Percentiles rank a stretch among this genome's conserved stretches.
Evolutionary conservation across 1,139 yeast genomes (phyloP).

Genomic region (Lodderomyces oxycetoniae): DNA sequence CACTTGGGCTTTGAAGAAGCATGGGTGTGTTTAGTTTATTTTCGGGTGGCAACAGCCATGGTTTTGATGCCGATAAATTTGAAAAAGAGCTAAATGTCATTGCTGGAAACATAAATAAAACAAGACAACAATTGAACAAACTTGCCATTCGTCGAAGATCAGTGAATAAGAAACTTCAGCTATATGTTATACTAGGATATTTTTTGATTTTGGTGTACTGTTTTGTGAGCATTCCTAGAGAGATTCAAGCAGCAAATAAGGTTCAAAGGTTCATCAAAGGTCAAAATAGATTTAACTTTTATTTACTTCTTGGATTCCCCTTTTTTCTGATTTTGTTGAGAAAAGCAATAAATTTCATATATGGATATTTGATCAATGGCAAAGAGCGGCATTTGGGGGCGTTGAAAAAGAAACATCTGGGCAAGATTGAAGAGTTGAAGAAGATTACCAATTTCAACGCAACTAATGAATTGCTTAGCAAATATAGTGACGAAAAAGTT

Average conservation of each 20-base stretch:
- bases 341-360: slow-evolving; percentile 20
- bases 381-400: slow-evolving; percentile 17
- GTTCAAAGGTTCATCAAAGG: slow-evolving; percentile 23
- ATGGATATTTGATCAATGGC: slow-evolving; percentile 22
- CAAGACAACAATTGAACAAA: slow-evolving; percentile 18
- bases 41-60: slow-evolving; percentile 20
- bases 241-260: slow-evolving; percentile 16
- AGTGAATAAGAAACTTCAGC: slow-evolving; percentile 14
- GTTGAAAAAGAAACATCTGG: slow-evolving; percentile 49
- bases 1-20: too few relatives aligned
- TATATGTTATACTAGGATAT: slow-evolving; percentile 32
- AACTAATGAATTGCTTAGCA: slow-evolving; percentile 65
- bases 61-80: slow-evolving; percentile 47
- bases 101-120: slow-evolving; percentile 30
- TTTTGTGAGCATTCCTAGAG: slow-evolving; percentile 22
- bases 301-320: slow-evolving; percentile 28
- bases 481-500: slow-evolving; percentile 35
- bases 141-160: slow-evolving; percentile 14
- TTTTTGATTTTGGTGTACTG: slow-evolving; percentile 24
- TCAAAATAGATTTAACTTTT: slow-evolving; percentile 20
- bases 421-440: slow-evolving; percentile 71
- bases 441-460: slow-evolving; percentile 72
- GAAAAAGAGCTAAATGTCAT: slow-evolving; percentile 48
- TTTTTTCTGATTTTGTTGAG: slow-evolving; percentile 20
- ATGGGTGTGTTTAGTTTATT: slow-evolving; percentile 28